phyloP scores from a whole-genome alignment of 1,139 yeast genomes.

The Blastobotrys apis region DNA sequence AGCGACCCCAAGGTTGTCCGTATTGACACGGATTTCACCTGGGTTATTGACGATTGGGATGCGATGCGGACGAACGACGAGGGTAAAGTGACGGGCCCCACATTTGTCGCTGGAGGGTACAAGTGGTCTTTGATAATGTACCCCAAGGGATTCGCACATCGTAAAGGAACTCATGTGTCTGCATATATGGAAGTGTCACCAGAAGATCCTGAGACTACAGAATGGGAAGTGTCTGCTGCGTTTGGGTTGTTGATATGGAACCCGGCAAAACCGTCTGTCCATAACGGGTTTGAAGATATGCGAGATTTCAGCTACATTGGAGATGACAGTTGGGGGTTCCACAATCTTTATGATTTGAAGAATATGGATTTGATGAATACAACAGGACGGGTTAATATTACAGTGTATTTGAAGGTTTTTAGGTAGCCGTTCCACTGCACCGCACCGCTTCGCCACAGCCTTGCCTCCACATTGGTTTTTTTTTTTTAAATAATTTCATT shows the following conservation, averaged over 20 bases:
- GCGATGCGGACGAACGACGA: conserved; percentile 32
- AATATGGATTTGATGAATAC: conserved; percentile 47
- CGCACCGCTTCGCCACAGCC: not conserved
- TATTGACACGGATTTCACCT: conserved; percentile 47
- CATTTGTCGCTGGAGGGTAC: conserved; percentile 61
- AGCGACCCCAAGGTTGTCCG: conserved; percentile 21
- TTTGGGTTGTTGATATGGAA: conserved; percentile 84
- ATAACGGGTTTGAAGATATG: conserved; percentile 67
- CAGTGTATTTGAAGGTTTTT: conserved; percentile 64
- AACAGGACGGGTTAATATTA: conserved; percentile 59
- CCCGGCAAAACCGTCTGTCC: conserved; percentile 61
- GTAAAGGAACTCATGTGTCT: conserved; percentile 27
- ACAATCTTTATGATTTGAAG: conserved; percentile 63
- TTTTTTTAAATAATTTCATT: not conserved
- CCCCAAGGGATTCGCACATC: conserved; percentile 49
- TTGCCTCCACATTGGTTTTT: not conserved
- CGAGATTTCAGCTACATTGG: conserved; percentile 54
- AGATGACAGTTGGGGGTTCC: conserved; percentile 71
- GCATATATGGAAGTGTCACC: conserved; percentile 35
- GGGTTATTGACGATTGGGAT: conserved; percentile 72
- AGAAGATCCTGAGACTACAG: conserved; percentile 34
- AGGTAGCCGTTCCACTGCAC: not conserved
- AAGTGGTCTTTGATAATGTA: conserved; percentile 73
- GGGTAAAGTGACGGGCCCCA: conserved; percentile 42
- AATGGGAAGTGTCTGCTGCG: conserved; percentile 87